Base-by-base conservation (phyloP, 2,329 filamentous ascomycete species). In the Trichoderma afroharzianum region DNA sequence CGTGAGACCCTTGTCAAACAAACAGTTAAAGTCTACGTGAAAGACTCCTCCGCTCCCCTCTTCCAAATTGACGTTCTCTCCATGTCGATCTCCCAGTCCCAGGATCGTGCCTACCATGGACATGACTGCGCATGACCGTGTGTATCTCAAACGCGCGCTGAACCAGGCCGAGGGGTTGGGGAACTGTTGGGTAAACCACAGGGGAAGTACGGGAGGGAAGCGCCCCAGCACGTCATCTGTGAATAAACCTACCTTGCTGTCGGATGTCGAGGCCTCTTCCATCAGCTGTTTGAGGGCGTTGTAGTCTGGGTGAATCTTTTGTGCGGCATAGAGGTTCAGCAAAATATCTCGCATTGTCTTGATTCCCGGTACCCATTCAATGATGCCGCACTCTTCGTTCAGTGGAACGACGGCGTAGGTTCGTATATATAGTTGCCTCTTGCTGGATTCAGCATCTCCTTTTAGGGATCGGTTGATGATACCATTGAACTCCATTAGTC, bases 1-100 rank as follows among this genome's bases (percentile, higher is more conserved):
- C 0, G 95, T 98, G 53, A 95, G 88, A 1, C 96, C 96, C 79
- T 99, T 99, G 84, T 99, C 97, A 80, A 99, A 99, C 5, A 99
- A 90, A 81, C 97, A 99, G 83, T 99, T 99, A 87, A 99, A 99
- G 82, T 99, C 96, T 59, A 99, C 97, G 81, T 99, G 96, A 81
- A 99, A 93, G 3, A 97, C 91, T 66, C 95, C 95, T 58, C 97
- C 96, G 74, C 94, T 97, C 71, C 93, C 92, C 83, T 98, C 94
- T 81, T 98, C 94, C 36, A 99, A 90, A 33, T 98, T 88, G 70
- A 99, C 93, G 81, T 99, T 99, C 81, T 99, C 96, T 72, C 95
- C 95, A 82, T 99, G 96, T 4, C 96, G 91, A 81, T 99, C 96
- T 50, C 96, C 96, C 0, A 99, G 86, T 0, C 92, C 96, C 5